phyloP scores from a whole-genome alignment of 2,329 filamentous ascomycete genomes.

The Pyrenophora graminea region DNA sequence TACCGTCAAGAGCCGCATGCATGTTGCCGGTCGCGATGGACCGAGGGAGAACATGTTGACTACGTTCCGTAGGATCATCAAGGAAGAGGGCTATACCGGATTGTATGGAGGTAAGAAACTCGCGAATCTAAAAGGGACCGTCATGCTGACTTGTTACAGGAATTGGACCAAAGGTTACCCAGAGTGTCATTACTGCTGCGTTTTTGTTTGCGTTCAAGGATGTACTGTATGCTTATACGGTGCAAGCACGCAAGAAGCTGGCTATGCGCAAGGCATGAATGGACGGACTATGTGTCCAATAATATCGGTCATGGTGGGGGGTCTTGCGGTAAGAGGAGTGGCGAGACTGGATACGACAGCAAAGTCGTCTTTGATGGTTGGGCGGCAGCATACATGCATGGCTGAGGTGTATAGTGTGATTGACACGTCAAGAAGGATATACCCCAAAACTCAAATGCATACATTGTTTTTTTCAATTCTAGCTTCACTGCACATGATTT shows the following conservation, averaged over 20 bases:
- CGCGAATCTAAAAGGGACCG: neutral
- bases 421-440: no score
- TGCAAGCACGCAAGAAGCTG: constrained; percentile 62
- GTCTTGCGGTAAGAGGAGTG: no score
- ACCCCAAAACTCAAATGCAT: no score
- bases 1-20: constrained; percentile 97
- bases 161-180: constrained; percentile 93
- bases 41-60: constrained; percentile 79
- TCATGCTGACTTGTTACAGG: constrained; percentile 57
- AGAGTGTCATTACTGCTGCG: constrained; percentile 94
- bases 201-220: constrained; percentile 99
- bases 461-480: no score
- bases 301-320: neutral
- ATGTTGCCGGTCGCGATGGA: constrained; percentile 79
- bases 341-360: no score
- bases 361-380: no score
- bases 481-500: no score
- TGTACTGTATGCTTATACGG: constrained; percentile 82
- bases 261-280: constrained; percentile 19
- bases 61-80: constrained; percentile 77
- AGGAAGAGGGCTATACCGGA: constrained; percentile 87
- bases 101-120: constrained; percentile 79
- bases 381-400: no score
- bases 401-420: no score
- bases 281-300: no score